phyloP scores from a whole-genome alignment of 2,329 filamentous ascomycete species.

The Amauroascus verrucosus region DNA sequence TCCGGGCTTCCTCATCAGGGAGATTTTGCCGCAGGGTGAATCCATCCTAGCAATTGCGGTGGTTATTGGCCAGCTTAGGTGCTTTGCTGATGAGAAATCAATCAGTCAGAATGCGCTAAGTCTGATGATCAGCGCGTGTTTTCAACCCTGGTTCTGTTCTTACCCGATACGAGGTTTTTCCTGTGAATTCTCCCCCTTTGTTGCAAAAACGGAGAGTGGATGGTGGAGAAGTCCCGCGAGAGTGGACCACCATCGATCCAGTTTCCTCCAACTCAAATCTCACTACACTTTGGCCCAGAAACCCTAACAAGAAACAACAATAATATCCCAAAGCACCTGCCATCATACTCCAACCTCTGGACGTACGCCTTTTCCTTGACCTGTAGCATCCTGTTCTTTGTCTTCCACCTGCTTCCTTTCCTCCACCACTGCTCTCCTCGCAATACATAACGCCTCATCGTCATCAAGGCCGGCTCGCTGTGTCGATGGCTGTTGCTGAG shows the following conservation, averaged over 20 bases:
- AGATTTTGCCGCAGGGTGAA: not conserved
- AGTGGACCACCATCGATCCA: not conserved
- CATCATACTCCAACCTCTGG: no score
- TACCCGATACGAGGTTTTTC: not conserved
- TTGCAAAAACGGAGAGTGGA: not conserved
- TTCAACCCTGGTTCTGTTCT: not conserved
- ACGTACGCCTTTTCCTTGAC: no score
- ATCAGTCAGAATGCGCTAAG: not conserved
- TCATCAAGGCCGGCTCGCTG: not conserved
- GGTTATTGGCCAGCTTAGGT: not conserved
- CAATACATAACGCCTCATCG: not conserved
- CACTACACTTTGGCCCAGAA: not conserved
- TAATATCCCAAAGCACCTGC: not conserved
- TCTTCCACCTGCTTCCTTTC: not conserved
- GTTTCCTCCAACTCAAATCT: not conserved
- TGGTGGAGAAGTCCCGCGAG: conserved; percentile 7
- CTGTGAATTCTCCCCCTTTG: not conserved
- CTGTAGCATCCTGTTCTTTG: not conserved
- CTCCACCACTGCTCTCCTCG: not conserved
- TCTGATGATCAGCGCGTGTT: conserved; percentile 1
- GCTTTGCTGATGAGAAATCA: not conserved
- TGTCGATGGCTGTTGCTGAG: not conserved
- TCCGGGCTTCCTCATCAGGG: not conserved
- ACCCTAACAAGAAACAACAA: not conserved
- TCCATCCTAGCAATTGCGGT: not conserved